Conservation (phyloP, 306 rosid genomes). For the Quercus berberidifolia region DNA sequence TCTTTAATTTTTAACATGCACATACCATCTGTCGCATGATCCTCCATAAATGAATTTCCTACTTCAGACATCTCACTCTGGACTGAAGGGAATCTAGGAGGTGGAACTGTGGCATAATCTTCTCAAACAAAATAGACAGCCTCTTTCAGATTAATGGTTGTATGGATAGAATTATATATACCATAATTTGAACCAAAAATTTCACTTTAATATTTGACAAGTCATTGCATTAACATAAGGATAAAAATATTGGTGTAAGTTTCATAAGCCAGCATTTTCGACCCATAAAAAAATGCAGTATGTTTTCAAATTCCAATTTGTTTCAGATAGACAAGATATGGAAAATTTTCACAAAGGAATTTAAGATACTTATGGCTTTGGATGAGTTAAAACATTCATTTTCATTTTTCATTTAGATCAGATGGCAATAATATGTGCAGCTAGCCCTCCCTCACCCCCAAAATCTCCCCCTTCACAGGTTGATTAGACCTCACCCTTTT, state of each 20-base stretch:
- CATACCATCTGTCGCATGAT: constrained; percentile 59
- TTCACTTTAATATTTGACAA: background rate
- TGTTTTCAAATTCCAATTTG: background rate
- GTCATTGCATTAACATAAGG: background rate
- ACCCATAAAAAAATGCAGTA: background rate
- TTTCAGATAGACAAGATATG: background rate
- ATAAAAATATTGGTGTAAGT: background rate
- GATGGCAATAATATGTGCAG: background rate
- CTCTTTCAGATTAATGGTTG: background rate
- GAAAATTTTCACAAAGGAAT: background rate
- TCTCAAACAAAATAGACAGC: constrained; percentile 38
- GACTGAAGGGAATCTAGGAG: constrained; percentile 52
- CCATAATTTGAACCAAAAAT: background rate
- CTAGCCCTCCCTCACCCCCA: background rate
- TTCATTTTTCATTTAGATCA: background rate
- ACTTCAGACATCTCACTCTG: constrained; percentile 35
- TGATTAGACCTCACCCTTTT: background rate
- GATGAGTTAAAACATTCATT: background rate
- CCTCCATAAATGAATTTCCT: constrained; percentile 47
- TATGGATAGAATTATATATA: background rate
- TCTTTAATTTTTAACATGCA: constrained; percentile 1
- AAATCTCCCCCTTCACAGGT: background rate
- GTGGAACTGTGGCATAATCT: constrained; percentile 45
- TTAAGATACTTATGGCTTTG: background rate
- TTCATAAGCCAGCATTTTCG: background rate